Conservation (phyloP, 2,329 filamentous ascomycete species). For the Botrytis squamosa region DNA sequence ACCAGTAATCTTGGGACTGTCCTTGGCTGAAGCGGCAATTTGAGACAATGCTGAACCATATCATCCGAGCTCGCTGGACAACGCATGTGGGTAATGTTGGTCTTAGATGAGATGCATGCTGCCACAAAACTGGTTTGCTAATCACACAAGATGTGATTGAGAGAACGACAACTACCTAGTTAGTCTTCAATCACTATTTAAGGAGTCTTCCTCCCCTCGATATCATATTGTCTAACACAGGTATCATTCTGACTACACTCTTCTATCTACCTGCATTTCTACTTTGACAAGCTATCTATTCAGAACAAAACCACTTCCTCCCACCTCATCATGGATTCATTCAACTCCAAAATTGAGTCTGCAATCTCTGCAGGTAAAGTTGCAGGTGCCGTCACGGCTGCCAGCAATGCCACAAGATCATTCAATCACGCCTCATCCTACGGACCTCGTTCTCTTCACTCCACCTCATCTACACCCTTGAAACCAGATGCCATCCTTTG, state of each 20-base stretch:
- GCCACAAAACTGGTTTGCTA: background rate
- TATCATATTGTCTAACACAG: background rate
- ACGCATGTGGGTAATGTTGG: background rate
- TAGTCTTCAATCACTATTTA: background rate
- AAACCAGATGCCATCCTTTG: conserved; percentile 59
- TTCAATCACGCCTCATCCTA: conserved; percentile 44
- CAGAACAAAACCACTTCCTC: background rate
- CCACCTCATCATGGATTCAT: conserved; percentile 1
- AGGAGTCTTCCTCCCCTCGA: background rate
- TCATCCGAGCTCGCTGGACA: background rate
- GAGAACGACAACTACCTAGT: background rate
- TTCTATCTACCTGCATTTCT: background rate
- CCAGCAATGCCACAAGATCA: conserved; percentile 24
- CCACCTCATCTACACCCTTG: conserved; percentile 56
- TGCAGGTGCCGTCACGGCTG: conserved; percentile 28
- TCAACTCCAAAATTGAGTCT: background rate
- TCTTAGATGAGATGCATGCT: background rate
- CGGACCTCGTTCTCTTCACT: background rate
- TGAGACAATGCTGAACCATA: background rate
- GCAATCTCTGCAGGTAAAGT: conserved; percentile 21
- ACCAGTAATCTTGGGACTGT: background rate
- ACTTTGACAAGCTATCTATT: background rate
- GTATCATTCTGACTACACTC: background rate
- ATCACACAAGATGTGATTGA: background rate
- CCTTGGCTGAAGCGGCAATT: background rate